Conservation (phyloP, 2,329 filamentous ascomycete species). For the Ophiostoma piceae region DNA sequence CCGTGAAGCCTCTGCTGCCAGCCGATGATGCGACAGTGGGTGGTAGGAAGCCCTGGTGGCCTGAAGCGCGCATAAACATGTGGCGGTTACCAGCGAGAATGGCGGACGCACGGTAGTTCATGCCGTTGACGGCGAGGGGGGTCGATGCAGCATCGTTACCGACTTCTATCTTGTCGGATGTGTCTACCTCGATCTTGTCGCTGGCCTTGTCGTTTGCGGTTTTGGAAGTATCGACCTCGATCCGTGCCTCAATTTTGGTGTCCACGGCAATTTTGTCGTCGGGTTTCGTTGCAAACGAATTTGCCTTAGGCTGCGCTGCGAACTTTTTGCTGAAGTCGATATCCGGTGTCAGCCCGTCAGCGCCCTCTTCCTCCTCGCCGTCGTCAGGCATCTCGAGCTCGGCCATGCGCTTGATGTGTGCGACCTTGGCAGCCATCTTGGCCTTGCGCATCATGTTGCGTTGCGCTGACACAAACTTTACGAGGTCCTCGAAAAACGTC, state of each 20-base stretch:
- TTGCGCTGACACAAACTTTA: constrained; percentile 73
- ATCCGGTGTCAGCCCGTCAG: background rate
- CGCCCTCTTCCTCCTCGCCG: constrained; percentile 27
- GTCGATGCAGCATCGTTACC: background rate
- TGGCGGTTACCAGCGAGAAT: constrained; percentile 27
- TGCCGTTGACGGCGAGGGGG: background rate
- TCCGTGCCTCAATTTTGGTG: background rate
- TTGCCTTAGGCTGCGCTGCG: background rate
- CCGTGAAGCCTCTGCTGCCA: background rate
- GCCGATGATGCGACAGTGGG: background rate
- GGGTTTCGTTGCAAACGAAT: background rate
- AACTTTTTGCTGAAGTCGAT: constrained; percentile 13
- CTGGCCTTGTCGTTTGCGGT: background rate
- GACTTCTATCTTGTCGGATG: background rate
- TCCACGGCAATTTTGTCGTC: constrained; percentile 6
- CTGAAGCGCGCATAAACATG: constrained; percentile 29
- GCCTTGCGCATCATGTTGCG: constrained; percentile 82
- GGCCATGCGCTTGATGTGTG: constrained; percentile 56
- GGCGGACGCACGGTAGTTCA: background rate
- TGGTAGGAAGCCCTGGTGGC: constrained; percentile 10
- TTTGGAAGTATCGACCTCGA: background rate
- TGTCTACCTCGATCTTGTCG: background rate
- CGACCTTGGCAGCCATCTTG: constrained; percentile 74
- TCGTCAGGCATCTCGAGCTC: constrained; percentile 54
- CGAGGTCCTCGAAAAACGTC: constrained; percentile 72